Base-by-base conservation (phyloP, 2,329 filamentous ascomycete genomes). In the Dactylellina haptotyla region DNA sequence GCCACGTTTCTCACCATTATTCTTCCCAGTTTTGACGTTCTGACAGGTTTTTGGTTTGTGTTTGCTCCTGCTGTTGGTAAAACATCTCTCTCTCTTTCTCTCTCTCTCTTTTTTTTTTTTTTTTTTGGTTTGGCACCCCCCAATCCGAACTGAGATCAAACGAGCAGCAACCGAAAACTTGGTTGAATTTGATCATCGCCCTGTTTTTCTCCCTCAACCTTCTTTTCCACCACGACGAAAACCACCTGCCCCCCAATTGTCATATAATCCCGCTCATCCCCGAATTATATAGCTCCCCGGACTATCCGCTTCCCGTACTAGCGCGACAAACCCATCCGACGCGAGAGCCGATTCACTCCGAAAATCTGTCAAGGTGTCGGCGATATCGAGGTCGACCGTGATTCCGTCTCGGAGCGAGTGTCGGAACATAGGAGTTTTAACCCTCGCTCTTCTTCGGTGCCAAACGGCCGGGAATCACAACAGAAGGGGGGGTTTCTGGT, bases 101-200 rank as follows among this genome's bases (percentile, higher is more conserved):
- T 57, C 34, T 71, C 45, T 59, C 46, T 57, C 41, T 39, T 39
- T 37, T 25, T 4, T 5, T 25, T 71, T 26, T 58, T 20, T 63
- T 18, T 63, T 62, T 62, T 70, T 26, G n/a, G 48, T 30, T 39
- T 56, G 34, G 34, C 37, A 37, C 46, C 48, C 48, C 63, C 41
- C 46, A 25, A 53, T 50, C 54, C 48, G 63, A 32, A 75, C 63
- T 57, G 51, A 64, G 57, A 59, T 66, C 30, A 64, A 57, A 37
- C 43, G 34, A 59, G 66, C 69, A 75, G 70, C 66, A 70, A 70
- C 45, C 14, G 14, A 28, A 10, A n/a, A n/a, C n/a, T n/a, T n/a
- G n/a, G n/a, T n/a, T n/a, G 41, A 50, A 50, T 65, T 61, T 58
- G 72, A 75, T 73, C 73, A 71, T 70, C 57, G 59, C n/a, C 58